Evolutionary conservation across 1,139 yeast genomes (phyloP), one percentile per base, ranked within the genome.

Genomic region (Sugiyamaella sp.): DNA sequence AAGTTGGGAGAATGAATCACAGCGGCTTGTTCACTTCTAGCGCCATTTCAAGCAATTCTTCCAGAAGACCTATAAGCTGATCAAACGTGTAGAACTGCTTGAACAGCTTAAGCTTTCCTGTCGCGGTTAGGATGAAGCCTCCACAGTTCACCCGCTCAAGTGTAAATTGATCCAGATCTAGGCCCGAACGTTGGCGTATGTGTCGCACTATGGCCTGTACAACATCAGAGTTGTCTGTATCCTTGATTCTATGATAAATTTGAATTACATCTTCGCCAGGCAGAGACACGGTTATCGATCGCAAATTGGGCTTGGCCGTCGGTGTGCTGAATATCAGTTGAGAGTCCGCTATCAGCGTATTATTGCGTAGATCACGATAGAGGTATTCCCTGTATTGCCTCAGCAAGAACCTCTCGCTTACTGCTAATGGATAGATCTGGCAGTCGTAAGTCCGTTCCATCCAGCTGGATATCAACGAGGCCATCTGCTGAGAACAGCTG

Each of bases 61-160:
- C 24, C 17, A 46, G 32, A 12, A 47, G 46, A 6, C 8, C 46
- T 2, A 22, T 39, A 4, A 24, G 37, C 19, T 47, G 46, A 16
- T 40, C 40, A 20, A 44, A 14, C 2, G 35, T 55, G 22, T 51
- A 51, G 24, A 51, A 53, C 19, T 49, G 46, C 39, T 49, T 50
- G 49, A 60, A 56, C 21, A 62, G 38, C 46, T 60, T 56, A 25
- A 63, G 24, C 39, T 59, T 59, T 24, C 66, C 66, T 10, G 52
- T 53, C 19, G 48, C 39, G 10, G 64, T 61, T 49, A 62, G 40
- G 14, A 57, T 52, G 41, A 63, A 62, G 27, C 62, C 62, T 1
- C 55, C 60, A 40, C 65, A 63, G 46, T 59, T 59, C 41, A 63
- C 54, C n/a, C 63, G 55, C 6, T 51, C 51, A 24, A 63, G 56